phyloP scores from a whole-genome alignment of 2,329 filamentous ascomycete species.

The Pseudogymnoascus sp. region DNA sequence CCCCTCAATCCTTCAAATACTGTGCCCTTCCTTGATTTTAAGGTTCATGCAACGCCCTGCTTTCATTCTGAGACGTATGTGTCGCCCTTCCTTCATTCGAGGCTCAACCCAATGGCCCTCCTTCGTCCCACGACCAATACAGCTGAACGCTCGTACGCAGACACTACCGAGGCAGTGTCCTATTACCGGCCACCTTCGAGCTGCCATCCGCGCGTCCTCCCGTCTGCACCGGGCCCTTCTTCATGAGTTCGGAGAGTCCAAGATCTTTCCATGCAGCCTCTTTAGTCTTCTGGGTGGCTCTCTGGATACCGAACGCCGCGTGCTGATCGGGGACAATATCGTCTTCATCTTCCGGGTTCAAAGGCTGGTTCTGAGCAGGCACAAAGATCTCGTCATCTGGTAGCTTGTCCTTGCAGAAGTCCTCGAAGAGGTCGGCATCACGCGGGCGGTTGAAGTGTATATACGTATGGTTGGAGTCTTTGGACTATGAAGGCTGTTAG shows the following conservation, averaged over 20 bases:
- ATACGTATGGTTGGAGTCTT: constrained; percentile 68
- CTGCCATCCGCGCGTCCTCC: background rate
- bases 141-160: background rate
- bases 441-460: constrained; percentile 65
- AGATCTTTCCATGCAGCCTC: constrained; percentile 75
- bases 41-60: background rate
- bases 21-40: background rate
- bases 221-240: constrained; percentile 40
- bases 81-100: background rate
- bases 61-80: background rate
- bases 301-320: constrained; percentile 76
- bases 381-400: constrained; percentile 76
- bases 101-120: background rate
- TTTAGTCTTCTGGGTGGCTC: constrained; percentile 62
- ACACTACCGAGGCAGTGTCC: constrained; percentile 9
- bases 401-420: constrained; percentile 61
- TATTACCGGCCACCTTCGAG: constrained; percentile 1
- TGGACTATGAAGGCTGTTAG: constrained; percentile 29
- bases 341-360: constrained; percentile 83
- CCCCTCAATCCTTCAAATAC: background rate
- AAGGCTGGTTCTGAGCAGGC: constrained; percentile 67
- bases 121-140: background rate
- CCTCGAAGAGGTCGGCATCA: constrained; percentile 72
- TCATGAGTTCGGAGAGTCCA: constrained; percentile 63
- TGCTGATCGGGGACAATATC: constrained; percentile 84